Conservation (phyloP, 345 rosid species). For the Arabidopsis suecica region DNA sequence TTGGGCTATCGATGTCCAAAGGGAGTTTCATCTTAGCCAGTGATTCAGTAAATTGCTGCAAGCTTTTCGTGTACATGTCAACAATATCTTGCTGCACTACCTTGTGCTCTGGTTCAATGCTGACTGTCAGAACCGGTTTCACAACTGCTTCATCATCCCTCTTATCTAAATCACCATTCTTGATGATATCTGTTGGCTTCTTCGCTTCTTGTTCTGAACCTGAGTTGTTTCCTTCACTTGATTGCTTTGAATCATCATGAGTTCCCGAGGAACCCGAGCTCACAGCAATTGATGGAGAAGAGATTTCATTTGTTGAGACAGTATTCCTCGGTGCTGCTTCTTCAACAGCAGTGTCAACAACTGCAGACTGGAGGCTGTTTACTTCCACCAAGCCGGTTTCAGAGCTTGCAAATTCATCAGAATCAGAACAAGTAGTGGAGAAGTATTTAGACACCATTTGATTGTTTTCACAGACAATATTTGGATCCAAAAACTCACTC, state of each 20-base stretch:
- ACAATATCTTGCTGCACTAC: conserved; percentile 93
- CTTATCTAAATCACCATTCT: conserved; percentile 36
- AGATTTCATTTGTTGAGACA: conserved; percentile 68
- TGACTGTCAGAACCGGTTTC: conserved; percentile 61
- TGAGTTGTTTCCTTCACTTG: conserved; percentile 48
- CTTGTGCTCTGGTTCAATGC: conserved; percentile 72
- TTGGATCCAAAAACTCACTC: conserved; percentile 89
- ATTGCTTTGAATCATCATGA: conserved; percentile 56
- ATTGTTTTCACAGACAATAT: conserved; percentile 84
- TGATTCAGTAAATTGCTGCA: conserved; percentile 98
- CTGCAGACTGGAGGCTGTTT: conserved; percentile 51
- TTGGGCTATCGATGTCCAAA: conserved; percentile 68
- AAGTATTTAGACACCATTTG: conserved; percentile 93
- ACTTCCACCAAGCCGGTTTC: conserved; percentile 53
- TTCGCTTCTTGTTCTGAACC: conserved; percentile 49
- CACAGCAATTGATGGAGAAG: conserved; percentile 61
- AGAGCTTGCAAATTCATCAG: conserved; percentile 55
- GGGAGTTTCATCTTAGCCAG: conserved; percentile 99
- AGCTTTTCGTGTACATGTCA: conserved; percentile 96
- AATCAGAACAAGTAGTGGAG: conserved; percentile 60
- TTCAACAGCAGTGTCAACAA: conserved; percentile 46
- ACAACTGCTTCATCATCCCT: conserved; percentile 46
- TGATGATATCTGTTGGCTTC: conserved; percentile 22
- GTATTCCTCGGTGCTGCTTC: conserved; percentile 67
- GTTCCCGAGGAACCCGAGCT: conserved; percentile 42